Conservation (phyloP, 1,284 basidiomycete species). For the Violaceomyces palustris region DNA sequence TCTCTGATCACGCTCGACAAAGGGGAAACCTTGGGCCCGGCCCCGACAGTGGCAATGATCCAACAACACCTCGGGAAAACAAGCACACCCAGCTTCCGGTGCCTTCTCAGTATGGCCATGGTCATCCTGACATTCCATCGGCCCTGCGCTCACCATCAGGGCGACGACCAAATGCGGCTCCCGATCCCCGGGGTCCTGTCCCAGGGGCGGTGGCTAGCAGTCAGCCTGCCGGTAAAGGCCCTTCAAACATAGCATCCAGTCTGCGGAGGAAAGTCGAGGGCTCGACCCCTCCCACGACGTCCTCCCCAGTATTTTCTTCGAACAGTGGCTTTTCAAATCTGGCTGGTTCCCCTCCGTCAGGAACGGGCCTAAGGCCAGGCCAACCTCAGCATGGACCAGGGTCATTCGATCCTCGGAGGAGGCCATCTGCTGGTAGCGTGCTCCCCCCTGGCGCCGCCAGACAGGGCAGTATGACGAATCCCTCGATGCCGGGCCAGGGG, state of each 20-base stretch:
- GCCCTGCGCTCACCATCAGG: conserved; percentile 32
- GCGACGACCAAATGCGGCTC: conserved; percentile 36
- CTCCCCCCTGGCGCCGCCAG: no score
- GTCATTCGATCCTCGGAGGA: conserved; percentile 21
- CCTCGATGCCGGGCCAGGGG: no score
- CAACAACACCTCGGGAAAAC: not conserved
- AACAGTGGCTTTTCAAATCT: no score
- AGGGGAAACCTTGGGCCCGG: not conserved
- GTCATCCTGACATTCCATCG: conserved; percentile 16
- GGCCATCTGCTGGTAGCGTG: conserved; percentile 7
- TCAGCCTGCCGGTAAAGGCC: not conserved
- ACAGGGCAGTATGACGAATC: no score
- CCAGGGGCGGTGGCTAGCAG: conserved; percentile 4
- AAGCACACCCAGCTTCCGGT: conserved; percentile 4
- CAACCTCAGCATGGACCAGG: conserved; percentile 20
- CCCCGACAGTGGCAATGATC: not conserved
- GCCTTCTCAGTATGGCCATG: not conserved
- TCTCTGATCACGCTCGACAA: not conserved
- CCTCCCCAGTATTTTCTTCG: no score
- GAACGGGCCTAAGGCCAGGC: no score
- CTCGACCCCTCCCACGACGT: conserved; percentile 2
- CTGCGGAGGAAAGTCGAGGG: conserved; percentile 42
- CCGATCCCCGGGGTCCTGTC: conserved; percentile 19
- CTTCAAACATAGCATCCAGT: conserved; percentile 27
- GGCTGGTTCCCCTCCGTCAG: not conserved